phyloP scores from a whole-genome alignment of 2,329 filamentous ascomycete genomes.

The Diplodia scrobiculata region DNA sequence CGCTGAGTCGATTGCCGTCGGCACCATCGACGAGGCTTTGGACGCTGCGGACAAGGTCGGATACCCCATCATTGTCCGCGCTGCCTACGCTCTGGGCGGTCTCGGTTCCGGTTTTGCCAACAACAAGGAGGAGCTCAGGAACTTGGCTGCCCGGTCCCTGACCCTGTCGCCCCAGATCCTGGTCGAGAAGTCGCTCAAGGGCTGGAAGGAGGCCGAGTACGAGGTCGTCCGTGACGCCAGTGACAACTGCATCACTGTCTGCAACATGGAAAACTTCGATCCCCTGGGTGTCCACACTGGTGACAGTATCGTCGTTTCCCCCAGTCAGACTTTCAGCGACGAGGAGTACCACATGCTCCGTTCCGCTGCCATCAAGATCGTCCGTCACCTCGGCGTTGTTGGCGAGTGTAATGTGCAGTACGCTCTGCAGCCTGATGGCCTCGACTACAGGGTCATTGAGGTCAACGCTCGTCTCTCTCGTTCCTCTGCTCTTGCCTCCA shows the following conservation, averaged over 20 bases:
- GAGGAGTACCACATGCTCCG: constrained; percentile 99
- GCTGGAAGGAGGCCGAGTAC: constrained; percentile 99
- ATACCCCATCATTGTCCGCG: constrained; percentile 97
- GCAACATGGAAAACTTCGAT: constrained; percentile 99
- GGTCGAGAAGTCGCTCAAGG: constrained; percentile 97
- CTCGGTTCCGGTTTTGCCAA: constrained; percentile 95
- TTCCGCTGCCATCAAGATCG: constrained; percentile 95
- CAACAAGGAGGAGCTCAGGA: constrained; percentile 88
- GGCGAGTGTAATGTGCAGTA: constrained; percentile 99
- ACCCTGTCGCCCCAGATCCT: constrained; percentile 94
- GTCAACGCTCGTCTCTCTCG: constrained; percentile 98
- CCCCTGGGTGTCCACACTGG: constrained; percentile 96
- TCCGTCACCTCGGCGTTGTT: constrained; percentile 93
- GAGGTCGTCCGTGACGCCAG: constrained; percentile 95
- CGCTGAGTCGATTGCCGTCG: constrained; percentile 90
- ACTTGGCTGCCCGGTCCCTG: constrained; percentile 88
- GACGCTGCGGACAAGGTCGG: constrained; percentile 83
- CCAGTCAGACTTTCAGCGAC: constrained; percentile 93
- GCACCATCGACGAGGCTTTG: constrained; percentile 87
- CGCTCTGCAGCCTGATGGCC: constrained; percentile 89
- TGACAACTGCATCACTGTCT: constrained; percentile 99
- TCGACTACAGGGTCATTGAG: constrained; percentile 98
- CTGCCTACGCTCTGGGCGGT: constrained; percentile 93
- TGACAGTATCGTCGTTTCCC: constrained; percentile 97
- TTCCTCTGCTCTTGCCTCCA: constrained; percentile 94